Percentiles rank a stretch among this genome's conserved stretches.
Evolutionary conservation across 768 basidiomycete species (phyloP).

Genomic region (Grammothele lineata): DNA sequence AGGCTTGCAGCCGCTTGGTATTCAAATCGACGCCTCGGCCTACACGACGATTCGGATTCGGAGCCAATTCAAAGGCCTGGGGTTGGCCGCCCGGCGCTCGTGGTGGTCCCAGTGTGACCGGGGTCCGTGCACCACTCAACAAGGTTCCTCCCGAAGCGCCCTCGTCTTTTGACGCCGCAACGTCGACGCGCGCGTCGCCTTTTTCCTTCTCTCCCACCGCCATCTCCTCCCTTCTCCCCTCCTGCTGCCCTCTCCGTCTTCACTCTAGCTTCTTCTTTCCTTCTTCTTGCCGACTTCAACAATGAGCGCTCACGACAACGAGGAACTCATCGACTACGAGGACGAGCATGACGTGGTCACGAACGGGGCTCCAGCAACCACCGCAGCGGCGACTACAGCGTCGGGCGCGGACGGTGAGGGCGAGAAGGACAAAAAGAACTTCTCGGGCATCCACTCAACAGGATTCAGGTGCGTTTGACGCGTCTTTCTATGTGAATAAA

Average conservation of each 20-base stretch:
- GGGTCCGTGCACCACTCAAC: slow-evolving; percentile 15
- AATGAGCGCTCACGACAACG: slow-evolving; percentile 84
- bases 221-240: slow-evolving; percentile 17
- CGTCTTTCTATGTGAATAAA: too few species aligned
- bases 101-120: slow-evolving; percentile 9
- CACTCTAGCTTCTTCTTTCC: slow-evolving; percentile 28
- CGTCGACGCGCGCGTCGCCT: slow-evolving; percentile 18
- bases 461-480: slow-evolving; percentile 77
- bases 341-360: slow-evolving; percentile 81
- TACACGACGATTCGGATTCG: too few species aligned
- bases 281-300: slow-evolving; percentile 21
- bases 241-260: slow-evolving; percentile 21
- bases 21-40: too few species aligned
- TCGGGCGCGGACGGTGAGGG: slow-evolving; percentile 45
- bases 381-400: slow-evolving; percentile 43
- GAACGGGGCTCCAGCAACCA: slow-evolving; percentile 44
- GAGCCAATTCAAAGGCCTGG: too few species aligned
- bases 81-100: neutral
- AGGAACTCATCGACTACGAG: slow-evolving; percentile 93
- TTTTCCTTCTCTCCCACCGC: slow-evolving; percentile 23
- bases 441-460: slow-evolving; percentile 99
- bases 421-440: slow-evolving; percentile 94
- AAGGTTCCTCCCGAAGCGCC: slow-evolving; percentile 7
- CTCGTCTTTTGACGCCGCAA: slow-evolving; percentile 12
- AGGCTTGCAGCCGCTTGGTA: too few species aligned